These are phyloP conservation scores for Ganoderma meredithae DNA, from an alignment of 1,284 basidiomycete species.

Conservation along the genomic window DNA sequence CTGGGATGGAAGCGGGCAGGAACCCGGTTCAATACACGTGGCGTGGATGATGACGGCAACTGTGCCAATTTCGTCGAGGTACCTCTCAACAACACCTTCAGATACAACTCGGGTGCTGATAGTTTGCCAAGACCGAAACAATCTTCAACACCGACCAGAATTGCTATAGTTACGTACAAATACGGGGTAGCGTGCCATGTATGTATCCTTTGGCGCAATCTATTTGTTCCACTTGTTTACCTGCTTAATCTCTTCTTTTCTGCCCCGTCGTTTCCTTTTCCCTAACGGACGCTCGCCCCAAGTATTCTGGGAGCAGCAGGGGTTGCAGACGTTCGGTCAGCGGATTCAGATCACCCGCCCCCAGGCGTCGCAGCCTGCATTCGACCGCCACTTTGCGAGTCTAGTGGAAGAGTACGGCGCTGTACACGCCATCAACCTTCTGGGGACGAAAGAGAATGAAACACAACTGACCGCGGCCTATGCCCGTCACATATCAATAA, in stretches of 20 bases:
- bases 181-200: conserved; percentile 94
- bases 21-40: conserved; percentile 96
- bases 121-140: conserved; percentile 78
- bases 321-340: conserved; percentile 89
- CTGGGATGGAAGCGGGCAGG: conserved; percentile 96
- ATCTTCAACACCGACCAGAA: conserved; percentile 86
- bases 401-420: conserved; percentile 85
- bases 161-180: conserved; percentile 90
- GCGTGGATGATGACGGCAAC: conserved; percentile 97
- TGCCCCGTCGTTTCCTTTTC: not conserved
- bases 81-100: conserved; percentile 6
- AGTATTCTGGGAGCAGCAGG: conserved; percentile 99
- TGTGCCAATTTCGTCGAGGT: conserved; percentile 98
- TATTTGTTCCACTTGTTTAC: conserved; percentile 26
- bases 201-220: conserved; percentile 45
- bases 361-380: conserved; percentile 94
- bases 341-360: conserved; percentile 95
- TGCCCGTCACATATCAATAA: conserved; percentile 74
- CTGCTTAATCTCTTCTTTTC: conserved; percentile 23
- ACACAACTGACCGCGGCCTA: conserved; percentile 86
- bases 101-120: conserved; percentile 32
- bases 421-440: conserved; percentile 87
- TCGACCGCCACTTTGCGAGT: conserved; percentile 91
- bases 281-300: conserved; percentile 7
- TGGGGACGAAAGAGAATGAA: conserved; percentile 94